Base-by-base conservation (phyloP, 441 rosid genomes). In the Breynia disticha region DNA sequence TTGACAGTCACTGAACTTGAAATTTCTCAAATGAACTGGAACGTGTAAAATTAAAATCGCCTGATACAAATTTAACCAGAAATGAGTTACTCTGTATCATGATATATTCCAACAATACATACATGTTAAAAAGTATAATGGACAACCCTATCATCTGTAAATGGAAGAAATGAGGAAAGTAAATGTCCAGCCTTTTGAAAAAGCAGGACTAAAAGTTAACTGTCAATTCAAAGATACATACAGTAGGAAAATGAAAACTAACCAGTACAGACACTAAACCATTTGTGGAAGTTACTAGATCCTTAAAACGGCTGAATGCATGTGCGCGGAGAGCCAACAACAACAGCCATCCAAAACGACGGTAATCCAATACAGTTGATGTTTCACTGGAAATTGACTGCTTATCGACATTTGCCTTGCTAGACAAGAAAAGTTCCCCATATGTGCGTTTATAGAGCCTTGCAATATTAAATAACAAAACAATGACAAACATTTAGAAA, bases 311-410 rank as follows among this genome's bases (percentile, higher is more conserved):
- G 67, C 95, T 71, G 65, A 86, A 84, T 22, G 84, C 91, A 62
- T 86, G 91, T 44, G 77, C 74, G 46, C 99, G 90, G 48, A 93
- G 96, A 11, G 89, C 95, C 81, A 89, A 67, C 76, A 93, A 89
- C 64, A 89, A 77, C 66, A 89, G 55, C 99, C 99, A 93, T 61
- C 97, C 99, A 62, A 93, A 89, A n/a, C 82, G 95, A 61, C 81
- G 77, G 63, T 77, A 81, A 57, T 83, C 80, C 6, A 73, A 65
- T 51, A 76, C 19, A 48, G 41, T 58, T 64, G 77, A 71, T 61
- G 73, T 51, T 43, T 75, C 61, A 71, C 63, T 64, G 24, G 74
- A 54, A 68, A 48, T 59, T 54, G 77, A 68, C 54, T 71, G 62
- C 64, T 70, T 76, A 46, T 76, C 86, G 64, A 64, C 58, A 53